Base-by-base conservation (phyloP, 805 yeast species). In the Sungouiozyma ichnusensis region DNA sequence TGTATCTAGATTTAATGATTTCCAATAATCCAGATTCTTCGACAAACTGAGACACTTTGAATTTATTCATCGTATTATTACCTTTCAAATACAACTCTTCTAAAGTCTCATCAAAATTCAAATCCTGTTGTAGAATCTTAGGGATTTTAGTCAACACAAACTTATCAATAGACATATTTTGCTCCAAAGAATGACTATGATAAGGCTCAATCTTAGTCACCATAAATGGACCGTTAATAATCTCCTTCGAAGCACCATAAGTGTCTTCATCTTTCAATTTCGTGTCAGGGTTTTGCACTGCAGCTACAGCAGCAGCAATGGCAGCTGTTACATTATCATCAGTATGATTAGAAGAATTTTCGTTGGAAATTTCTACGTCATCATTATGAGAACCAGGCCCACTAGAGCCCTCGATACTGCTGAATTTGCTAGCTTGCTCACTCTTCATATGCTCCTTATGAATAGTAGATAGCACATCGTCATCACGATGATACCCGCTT, bases 121-220 rank as follows among this genome's bases (percentile, higher is more conserved):
- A 47, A 44, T 61, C 65, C 39, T 53, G 49, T 41, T 58, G 64
- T 32, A 61, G 40, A 33, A 61, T 60, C 32, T 53, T 52, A 13
- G 64, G 62, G 15, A 60, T 55, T 43, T 61, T 61, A 4, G 61
- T 58, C 39, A 60, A 44, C 3, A 61, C 62, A 36, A 58, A 61
- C 42, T 54, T 57, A 20, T 54, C 54, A 32, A 61, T 39, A 0
- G 58, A 37, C 36, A 61, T 43, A 44, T 61, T 61, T 20, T 58
- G 50, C 37, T 58, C 62, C 35, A 60, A 42, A 7, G 65, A 58
- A 39, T 61, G 65, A 40, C 56, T 57, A 45, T 61, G 65, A 33
- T 58, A 58, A 4, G 63, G 63, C 20, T 58, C 60, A 20, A 60
- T 58, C 42, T 60, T 60, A 3, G 64, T 61, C 11, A 61, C 64